These are phyloP conservation scores for Globisporangium nodosum DNA, from an alignment of 352 stramenopile species.

Conservation along the genomic window DNA sequence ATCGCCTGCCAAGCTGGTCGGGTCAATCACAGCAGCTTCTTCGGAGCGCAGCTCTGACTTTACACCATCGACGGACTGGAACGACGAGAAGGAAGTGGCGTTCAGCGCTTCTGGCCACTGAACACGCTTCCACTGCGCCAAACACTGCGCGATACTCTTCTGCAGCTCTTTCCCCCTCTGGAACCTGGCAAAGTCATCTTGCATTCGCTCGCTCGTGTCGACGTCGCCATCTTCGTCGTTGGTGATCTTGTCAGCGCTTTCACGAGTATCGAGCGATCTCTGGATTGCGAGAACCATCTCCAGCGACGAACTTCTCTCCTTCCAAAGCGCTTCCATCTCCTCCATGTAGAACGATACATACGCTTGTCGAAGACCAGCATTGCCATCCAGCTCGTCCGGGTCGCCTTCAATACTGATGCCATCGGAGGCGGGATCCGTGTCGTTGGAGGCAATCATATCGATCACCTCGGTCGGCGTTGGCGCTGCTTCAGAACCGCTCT, in stretches of 20 bases:
- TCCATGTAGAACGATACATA: conserved; percentile 79
- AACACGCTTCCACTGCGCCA: conserved; percentile 60
- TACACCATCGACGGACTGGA: conserved; percentile 15
- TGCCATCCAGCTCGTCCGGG: conserved; percentile 28
- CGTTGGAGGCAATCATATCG: conserved; percentile 1
- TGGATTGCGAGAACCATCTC: conserved; percentile 75
- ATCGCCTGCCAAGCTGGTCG: conserved; percentile 3
- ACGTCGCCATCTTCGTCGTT: conserved; percentile 14
- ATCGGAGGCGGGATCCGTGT: background rate
- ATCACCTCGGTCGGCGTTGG: background rate
- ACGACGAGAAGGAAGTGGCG: conserved; percentile 33
- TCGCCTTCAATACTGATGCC: background rate
- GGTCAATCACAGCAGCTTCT: conserved; percentile 3
- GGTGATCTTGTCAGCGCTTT: background rate
- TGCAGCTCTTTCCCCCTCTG: conserved; percentile 43
- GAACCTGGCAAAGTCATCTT: conserved; percentile 29
- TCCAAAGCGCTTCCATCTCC: conserved; percentile 79
- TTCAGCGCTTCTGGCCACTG: conserved; percentile 58
- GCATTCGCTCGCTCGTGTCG: conserved; percentile 22
- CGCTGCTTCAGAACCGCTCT: background rate
- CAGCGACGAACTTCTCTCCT: conserved; percentile 66
- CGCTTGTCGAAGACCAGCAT: conserved; percentile 41
- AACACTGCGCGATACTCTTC: conserved; percentile 37
- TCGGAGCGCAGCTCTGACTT: conserved; percentile 24
- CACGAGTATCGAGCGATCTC: conserved; percentile 32